phyloP scores from a whole-genome alignment of 306 rosid species.

The Mucuna pruriens region DNA sequence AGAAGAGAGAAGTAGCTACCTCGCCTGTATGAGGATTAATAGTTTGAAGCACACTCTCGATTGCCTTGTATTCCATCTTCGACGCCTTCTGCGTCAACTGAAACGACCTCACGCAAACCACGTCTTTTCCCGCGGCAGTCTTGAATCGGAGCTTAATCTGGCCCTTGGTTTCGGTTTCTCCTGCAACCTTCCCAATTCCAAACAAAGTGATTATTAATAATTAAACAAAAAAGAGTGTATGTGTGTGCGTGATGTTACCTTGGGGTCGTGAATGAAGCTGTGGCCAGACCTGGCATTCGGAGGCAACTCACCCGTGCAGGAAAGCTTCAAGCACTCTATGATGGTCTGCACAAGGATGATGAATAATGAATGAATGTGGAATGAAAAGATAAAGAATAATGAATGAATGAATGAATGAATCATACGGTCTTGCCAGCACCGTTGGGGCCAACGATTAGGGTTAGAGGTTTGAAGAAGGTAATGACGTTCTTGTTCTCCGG shows the following conservation, averaged over 20 bases:
- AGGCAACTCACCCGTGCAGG: constrained; percentile 96
- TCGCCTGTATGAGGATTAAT: constrained; percentile 93
- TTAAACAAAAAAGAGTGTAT: background rate
- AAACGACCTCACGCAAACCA: constrained; percentile 86
- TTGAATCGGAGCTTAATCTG: constrained; percentile 95
- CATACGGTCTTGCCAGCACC: constrained; percentile 86
- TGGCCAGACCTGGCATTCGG: constrained; percentile 98
- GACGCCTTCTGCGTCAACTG: constrained; percentile 95
- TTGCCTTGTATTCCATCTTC: constrained; percentile 94
- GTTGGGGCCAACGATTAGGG: constrained; percentile 96
- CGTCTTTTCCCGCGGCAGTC: constrained; percentile 89
- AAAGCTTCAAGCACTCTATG: constrained; percentile 95
- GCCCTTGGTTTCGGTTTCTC: constrained; percentile 96
- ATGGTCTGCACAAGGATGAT: constrained; percentile 48
- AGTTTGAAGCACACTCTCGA: constrained; percentile 96
- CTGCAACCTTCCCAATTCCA: constrained; percentile 62
- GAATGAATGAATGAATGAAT: background rate
- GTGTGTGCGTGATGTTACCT: constrained; percentile 51
- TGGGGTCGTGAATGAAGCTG: constrained; percentile 97
- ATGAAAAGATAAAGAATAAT: background rate
- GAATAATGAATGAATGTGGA: background rate
- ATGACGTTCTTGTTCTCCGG: constrained; percentile 94
- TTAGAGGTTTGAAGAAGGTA: constrained; percentile 95
- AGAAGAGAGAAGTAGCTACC: constrained; percentile 40
- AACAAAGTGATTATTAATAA: background rate